phyloP scores from a whole-genome alignment of 345 rosid species.

The Linum trigynum region DNA sequence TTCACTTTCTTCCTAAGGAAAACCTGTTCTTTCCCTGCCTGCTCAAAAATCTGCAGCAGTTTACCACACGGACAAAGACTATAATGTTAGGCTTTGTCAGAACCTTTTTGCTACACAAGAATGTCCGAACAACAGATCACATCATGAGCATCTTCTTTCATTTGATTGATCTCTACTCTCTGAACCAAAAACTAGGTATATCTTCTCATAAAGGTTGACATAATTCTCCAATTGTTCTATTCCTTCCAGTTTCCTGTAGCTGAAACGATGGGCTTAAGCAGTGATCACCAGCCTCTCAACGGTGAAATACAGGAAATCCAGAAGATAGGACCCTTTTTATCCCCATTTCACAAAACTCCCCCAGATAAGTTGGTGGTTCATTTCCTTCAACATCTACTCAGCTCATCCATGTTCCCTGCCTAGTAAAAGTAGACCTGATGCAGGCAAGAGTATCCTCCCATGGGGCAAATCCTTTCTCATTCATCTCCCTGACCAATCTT shows the following conservation, averaged over 20 bases:
- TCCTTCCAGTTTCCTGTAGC: too few relatives aligned
- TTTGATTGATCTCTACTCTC: too few relatives aligned
- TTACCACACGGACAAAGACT: background rate
- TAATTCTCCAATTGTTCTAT: too few relatives aligned
- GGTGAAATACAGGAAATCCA: too few relatives aligned
- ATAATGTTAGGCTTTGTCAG: conserved; percentile 1
- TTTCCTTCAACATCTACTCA: conserved; percentile 37
- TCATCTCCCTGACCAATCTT: conserved; percentile 52
- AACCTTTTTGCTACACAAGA: background rate
- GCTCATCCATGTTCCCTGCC: conserved; percentile 54
- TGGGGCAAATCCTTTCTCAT: conserved; percentile 52
- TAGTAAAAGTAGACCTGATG: conserved; percentile 55
- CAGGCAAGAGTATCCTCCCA: conserved; percentile 45
- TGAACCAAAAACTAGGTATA: too few relatives aligned
- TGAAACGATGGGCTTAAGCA: too few relatives aligned
- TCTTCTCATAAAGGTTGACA: too few relatives aligned
- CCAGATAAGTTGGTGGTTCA: conserved; percentile 14
- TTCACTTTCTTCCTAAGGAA: conserved; percentile 70
- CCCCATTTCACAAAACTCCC: too few relatives aligned
- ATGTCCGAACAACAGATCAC: too few relatives aligned
- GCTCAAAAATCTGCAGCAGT: conserved; percentile 68
- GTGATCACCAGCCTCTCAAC: too few relatives aligned
- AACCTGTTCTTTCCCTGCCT: conserved; percentile 86
- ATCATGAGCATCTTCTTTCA: too few relatives aligned
- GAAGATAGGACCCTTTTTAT: too few relatives aligned